A percentile compares a stretch with the other conserved stretches of the same genome.
These are phyloP conservation scores for Aspergillus pseudoglaucus DNA, from an alignment of 2,329 filamentous ascomycete genomes.

Conservation along the genomic window DNA sequence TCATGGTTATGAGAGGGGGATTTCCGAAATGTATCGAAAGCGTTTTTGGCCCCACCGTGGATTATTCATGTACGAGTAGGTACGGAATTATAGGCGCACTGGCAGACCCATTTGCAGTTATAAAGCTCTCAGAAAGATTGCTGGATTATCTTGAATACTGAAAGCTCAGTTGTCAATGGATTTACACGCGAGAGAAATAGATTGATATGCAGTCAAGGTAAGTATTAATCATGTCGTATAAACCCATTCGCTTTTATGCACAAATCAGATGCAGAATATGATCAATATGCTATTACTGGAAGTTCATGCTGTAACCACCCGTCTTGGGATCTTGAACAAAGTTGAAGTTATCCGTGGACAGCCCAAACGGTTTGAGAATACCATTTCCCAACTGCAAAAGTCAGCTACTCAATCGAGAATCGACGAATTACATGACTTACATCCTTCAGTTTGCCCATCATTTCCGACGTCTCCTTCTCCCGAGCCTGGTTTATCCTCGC, in stretches of 20 bases:
- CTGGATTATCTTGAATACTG: too few relatives aligned
- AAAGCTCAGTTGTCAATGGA: too few relatives aligned
- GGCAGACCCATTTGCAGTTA: too few relatives aligned
- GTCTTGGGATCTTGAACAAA: conserved; percentile 85
- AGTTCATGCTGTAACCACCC: conserved; percentile 92
- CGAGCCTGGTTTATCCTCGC: conserved; percentile 67
- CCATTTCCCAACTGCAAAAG: conserved; percentile 70
- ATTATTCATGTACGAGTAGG: too few relatives aligned
- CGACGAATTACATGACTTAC: conserved; percentile 37
- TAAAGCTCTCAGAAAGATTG: too few relatives aligned
- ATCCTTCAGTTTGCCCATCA: conserved; percentile 94
- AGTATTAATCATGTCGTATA: too few relatives aligned
- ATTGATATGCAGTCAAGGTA: too few relatives aligned
- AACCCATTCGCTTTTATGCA: background rate
- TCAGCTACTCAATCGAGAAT: background rate
- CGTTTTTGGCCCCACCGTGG: too few relatives aligned
- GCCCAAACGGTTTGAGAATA: conserved; percentile 82
- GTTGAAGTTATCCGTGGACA: conserved; percentile 91
- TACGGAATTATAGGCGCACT: too few relatives aligned
- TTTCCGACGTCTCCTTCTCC: conserved; percentile 84
- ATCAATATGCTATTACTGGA: conserved; percentile 38
- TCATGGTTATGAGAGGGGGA: too few relatives aligned
- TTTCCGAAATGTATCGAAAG: too few relatives aligned
- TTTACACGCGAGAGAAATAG: too few relatives aligned
- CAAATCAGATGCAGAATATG: background rate